Evolutionary conservation across 306 rosid genomes (phyloP).

Genomic region (Fragaria vesca): DNA sequence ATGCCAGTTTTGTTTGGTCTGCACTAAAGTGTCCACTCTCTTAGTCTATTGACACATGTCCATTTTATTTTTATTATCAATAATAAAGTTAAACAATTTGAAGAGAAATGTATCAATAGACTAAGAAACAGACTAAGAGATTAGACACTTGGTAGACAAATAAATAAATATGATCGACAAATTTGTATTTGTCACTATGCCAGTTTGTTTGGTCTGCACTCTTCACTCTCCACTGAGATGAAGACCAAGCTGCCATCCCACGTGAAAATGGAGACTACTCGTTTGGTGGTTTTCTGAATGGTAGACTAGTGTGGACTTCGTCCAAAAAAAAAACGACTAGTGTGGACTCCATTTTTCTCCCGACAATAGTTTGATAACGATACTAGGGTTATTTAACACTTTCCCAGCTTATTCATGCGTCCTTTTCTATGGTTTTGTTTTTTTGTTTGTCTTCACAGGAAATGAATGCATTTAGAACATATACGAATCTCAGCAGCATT

Average conservation of each 20-base stretch:
- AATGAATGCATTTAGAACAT: not conserved
- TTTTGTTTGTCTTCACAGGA: no score
- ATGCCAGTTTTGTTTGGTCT: no score
- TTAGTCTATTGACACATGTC: no score
- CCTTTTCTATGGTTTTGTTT: not conserved
- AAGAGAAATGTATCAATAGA: no score
- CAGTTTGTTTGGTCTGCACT: not conserved
- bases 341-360: not conserved
- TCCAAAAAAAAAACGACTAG: not conserved
- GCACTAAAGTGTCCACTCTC: rapidly evolving
- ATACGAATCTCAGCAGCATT: not conserved
- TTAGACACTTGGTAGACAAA: rapidly evolving
- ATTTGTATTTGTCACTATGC: not conserved
- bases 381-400: not conserved
- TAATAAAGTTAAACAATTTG: no score
- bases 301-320: not conserved
- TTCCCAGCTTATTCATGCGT: not conserved
- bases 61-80: no score
- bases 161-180: no score
- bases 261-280: not conserved
- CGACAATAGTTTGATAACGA: not conserved
- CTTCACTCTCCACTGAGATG: not conserved
- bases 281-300: not conserved
- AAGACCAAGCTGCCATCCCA: not conserved
- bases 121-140: no score